Evolutionary conservation across 805 yeast genomes (phyloP), one percentile per base, ranked within the genome.

Genomic region (Zygotorulaspora danielsina): DNA sequence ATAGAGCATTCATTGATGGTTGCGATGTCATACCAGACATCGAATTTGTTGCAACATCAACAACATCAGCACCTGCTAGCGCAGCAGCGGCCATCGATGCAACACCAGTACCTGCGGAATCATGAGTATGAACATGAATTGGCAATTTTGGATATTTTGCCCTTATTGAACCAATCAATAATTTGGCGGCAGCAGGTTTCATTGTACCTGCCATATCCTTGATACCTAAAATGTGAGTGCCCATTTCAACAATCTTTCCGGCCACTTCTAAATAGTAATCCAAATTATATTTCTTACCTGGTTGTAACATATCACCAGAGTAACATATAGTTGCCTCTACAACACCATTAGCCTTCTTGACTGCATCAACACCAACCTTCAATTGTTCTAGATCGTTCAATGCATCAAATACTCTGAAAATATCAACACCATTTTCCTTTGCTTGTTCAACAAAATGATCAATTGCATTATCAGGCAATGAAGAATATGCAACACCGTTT

Each of bases 181-280:
- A 52, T 34, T 73, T 78, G 32, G 98, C 98, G 46, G 98, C 98
- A 45, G 78, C 71, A 46, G 99, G 98, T 68, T 90, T 89, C 71
- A 93, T 66, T 50, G 97, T 90, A 72, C 99, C 99, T 42, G 99
- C 99, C 99, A 93, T 93, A 71, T 93, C 99, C 70, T 93, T 93
- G 63, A 93, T 93, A 70, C 97, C 98, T 54, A 93, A 73, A 57
- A 93, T 76, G 66, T 93, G 98, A 36, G 97, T 90, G 56, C 99
- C 99, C 86, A 89, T 80, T 46, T 69, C 72, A 44, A 93, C 96
- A 58, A 93, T 80, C 57, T 81, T 71, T 50, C 82, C 94, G 46
- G 85, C 88, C 42, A 90, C 78, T 15, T 72, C 72, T 59, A 93
- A 60, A 70, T 93, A 93, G 72, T 93, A 93, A 35, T 78, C 85